phyloP scores from a whole-genome alignment of 306 rosid species.

The Glycine soja region DNA sequence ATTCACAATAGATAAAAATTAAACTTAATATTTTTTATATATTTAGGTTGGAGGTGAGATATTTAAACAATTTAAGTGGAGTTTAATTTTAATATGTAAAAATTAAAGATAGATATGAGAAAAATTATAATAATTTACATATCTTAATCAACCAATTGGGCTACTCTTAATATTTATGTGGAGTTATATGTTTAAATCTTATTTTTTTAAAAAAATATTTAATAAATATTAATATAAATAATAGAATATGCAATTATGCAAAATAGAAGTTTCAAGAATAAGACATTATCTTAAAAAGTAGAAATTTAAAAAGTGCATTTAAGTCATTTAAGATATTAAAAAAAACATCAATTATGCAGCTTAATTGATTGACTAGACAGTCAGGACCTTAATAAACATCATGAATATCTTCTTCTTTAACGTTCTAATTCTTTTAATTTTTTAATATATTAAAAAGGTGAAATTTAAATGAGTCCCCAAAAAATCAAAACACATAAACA shows the following conservation, averaged over 20 bases:
- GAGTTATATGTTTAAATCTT: not conserved
- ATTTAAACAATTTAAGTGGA: not conserved
- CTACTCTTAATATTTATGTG: not conserved
- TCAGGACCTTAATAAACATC: not conserved
- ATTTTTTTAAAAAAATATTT: no score
- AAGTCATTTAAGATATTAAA: not conserved
- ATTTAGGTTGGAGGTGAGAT: not conserved
- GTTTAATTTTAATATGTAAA: no score
- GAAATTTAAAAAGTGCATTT: slow-evolving; percentile 19
- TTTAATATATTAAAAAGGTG: not conserved
- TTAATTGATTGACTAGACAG: not conserved
- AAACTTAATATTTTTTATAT: no score
- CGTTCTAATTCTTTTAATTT: slow-evolving; percentile 14
- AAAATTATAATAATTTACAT: no score
- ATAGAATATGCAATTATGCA: not conserved
- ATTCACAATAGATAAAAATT: no score
- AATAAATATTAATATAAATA: no score
- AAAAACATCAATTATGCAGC: not conserved
- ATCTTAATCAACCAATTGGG: no score
- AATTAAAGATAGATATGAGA: no score
- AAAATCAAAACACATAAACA: not conserved
- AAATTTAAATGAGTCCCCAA: slow-evolving; percentile 2
- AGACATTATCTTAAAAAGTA: not conserved
- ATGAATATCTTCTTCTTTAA: not conserved
- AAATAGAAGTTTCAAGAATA: not conserved